Evolutionary conservation across 208 protist genomes (phyloP).

Genomic region (Endotrypanum monterogeii): DNA sequence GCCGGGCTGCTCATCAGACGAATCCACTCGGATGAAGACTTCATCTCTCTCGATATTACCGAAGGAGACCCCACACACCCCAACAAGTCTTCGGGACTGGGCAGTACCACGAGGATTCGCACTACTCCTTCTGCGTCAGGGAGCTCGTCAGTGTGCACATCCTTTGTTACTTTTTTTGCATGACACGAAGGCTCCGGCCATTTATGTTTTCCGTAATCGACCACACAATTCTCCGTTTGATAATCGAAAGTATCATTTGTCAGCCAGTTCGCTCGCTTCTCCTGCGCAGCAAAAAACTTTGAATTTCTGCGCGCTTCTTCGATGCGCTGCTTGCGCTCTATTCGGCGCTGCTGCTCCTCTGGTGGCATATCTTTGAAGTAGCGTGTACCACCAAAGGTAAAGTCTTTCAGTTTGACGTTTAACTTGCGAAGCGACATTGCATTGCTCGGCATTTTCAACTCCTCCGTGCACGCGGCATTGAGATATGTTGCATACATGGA

Average conservation of each 20-base stretch:
- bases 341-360: slow-evolving; percentile 65
- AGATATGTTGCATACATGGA: slow-evolving; percentile 71
- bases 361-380: slow-evolving; percentile 90
- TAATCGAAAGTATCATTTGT: slow-evolving; percentile 90
- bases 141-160: slow-evolving; percentile 7
- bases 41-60: not conserved
- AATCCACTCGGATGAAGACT: slow-evolving; percentile 24
- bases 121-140: not conserved
- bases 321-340: slow-evolving; percentile 54
- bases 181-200: slow-evolving; percentile 55
- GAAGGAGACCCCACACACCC: not conserved
- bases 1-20: slow-evolving; percentile 42
- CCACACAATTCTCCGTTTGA: slow-evolving; percentile 69
- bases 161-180: slow-evolving; percentile 28
- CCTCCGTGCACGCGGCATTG: slow-evolving; percentile 37
- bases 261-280: slow-evolving; percentile 51
- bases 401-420: slow-evolving; percentile 93
- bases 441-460: slow-evolving; percentile 64
- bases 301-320: slow-evolving; percentile 65
- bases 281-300: not conserved
- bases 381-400: slow-evolving; percentile 87
- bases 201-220: slow-evolving; percentile 62
- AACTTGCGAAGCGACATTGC: slow-evolving; percentile 85
- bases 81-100: not conserved
- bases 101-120: slow-evolving; percentile 44